Evolutionary conservation across 1,284 basidiomycete genomes (phyloP).

Genomic region (Xerocomus minutiporus): DNA sequence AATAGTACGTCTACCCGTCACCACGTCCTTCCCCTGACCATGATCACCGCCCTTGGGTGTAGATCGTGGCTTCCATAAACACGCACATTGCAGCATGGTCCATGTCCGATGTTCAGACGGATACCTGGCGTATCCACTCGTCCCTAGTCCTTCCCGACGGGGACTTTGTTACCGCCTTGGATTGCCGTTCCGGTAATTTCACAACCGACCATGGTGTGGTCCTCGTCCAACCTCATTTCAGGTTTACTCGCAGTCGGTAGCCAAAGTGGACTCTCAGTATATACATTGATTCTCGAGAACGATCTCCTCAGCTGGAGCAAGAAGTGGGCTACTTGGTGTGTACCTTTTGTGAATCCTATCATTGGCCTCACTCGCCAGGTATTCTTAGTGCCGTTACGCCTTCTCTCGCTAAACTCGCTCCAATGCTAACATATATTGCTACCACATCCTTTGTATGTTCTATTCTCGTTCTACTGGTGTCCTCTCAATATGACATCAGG

Average conservation of each 20-base stretch:
- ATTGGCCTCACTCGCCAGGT: constrained; percentile 11
- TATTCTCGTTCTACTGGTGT: constrained; percentile 5
- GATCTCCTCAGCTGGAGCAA: constrained; percentile 74
- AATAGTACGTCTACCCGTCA: constrained; percentile 48
- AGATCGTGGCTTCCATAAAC: constrained; percentile 71
- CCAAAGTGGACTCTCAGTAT: constrained; percentile 55
- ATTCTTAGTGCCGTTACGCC: constrained; percentile 44
- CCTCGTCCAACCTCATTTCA: constrained; percentile 31
- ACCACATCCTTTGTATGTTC: constrained; percentile 52
- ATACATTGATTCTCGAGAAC: constrained; percentile 71
- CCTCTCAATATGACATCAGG: constrained; percentile 36
- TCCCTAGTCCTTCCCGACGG: constrained; percentile 57
- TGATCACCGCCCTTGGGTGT: constrained; percentile 12
- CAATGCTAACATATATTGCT: constrained; percentile 71
- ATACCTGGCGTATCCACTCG: constrained; percentile 75
- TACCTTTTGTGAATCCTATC: constrained; percentile 6
- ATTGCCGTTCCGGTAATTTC: constrained; percentile 62
- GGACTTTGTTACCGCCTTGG: constrained; percentile 55
- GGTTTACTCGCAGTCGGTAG: constrained; percentile 70
- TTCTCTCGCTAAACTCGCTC: constrained; percentile 57
- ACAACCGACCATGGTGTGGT: background rate
- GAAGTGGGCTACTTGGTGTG: constrained; percentile 67
- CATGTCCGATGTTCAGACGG: constrained; percentile 55
- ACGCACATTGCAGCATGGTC: constrained; percentile 69
- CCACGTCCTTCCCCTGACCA: constrained; percentile 6